phyloP scores from a whole-genome alignment of 169 alveolate species.

The Perkinsus marinus region DNA sequence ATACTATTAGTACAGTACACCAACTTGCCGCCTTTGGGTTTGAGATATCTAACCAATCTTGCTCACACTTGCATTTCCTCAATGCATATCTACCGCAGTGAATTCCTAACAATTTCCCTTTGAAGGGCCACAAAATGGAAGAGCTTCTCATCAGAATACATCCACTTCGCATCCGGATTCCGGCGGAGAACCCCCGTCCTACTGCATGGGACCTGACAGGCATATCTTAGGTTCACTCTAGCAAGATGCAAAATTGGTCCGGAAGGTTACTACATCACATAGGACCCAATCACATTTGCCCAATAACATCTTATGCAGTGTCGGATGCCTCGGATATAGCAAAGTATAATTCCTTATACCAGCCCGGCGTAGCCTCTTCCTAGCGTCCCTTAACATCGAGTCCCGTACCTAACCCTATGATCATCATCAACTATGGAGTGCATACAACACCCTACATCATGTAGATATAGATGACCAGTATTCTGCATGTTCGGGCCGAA shows the following conservation, averaged over 20 bases:
- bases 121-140: slow-evolving; percentile 31
- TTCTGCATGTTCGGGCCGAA: slow-evolving; percentile 70
- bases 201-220: slow-evolving; percentile 82
- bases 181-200: slow-evolving; percentile 82
- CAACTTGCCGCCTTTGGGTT: slow-evolving; percentile 54
- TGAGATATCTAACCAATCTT: slow-evolving; percentile 15
- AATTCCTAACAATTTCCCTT: slow-evolving; percentile 49
- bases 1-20: slow-evolving; percentile 77
- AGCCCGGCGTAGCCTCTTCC: slow-evolving; percentile 69
- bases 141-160: slow-evolving; percentile 41
- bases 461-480: slow-evolving; percentile 72
- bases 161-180: slow-evolving; percentile 80
- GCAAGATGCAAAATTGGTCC: not conserved
- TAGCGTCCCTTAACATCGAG: slow-evolving; percentile 53
- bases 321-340: slow-evolving; percentile 42
- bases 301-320: slow-evolving; percentile 27
- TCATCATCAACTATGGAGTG: not conserved
- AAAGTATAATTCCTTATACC: slow-evolving; percentile 68
- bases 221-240: not conserved
- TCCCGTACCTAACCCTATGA: not conserved
- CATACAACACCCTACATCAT: slow-evolving; percentile 55
- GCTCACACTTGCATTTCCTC: not conserved
- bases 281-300: slow-evolving; percentile 74
- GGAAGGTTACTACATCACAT: not conserved
- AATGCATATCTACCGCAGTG: slow-evolving; percentile 38